These are phyloP conservation scores for Chamaecyparis obtusa DNA, from an alignment of 75 land plant genomes.

Conservation along the genomic window DNA sequence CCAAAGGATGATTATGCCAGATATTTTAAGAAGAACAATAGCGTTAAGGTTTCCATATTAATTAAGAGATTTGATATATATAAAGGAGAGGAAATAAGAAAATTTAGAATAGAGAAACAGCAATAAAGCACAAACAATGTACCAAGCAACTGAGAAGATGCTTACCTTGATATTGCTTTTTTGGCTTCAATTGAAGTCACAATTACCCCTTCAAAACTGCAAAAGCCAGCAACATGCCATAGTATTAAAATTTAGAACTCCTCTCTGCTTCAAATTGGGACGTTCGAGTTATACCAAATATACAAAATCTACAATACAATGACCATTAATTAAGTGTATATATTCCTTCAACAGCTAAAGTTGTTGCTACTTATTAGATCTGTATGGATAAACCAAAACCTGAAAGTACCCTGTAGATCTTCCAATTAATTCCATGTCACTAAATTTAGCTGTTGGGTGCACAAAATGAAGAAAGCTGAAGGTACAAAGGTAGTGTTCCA, in stretches of 20 bases:
- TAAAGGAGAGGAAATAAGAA: background rate
- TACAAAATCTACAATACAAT: background rate
- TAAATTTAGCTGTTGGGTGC: background rate
- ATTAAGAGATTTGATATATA: background rate
- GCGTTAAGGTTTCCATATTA: background rate
- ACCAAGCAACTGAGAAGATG: slow-evolving; percentile 4
- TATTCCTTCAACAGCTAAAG: background rate
- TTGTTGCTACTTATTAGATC: background rate
- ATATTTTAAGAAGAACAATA: background rate
- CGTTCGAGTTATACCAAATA: background rate
- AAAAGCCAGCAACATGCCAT: slow-evolving; percentile 7
- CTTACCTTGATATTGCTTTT: slow-evolving; percentile 57
- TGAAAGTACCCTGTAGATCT: background rate
- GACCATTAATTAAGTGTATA: background rate
- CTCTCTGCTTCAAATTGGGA: background rate
- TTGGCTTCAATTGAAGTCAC: slow-evolving; percentile 58
- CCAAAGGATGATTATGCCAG: background rate
- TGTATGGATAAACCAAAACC: background rate
- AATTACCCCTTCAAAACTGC: slow-evolving; percentile 88
- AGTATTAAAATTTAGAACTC: slow-evolving; percentile 8
- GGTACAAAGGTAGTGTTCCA: background rate
- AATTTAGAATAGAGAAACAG: background rate
- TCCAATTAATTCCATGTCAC: background rate
- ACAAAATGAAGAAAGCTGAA: background rate
- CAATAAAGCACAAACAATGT: background rate